phyloP scores from a whole-genome alignment of 106 monocot genomes.

The Allium sativum region DNA sequence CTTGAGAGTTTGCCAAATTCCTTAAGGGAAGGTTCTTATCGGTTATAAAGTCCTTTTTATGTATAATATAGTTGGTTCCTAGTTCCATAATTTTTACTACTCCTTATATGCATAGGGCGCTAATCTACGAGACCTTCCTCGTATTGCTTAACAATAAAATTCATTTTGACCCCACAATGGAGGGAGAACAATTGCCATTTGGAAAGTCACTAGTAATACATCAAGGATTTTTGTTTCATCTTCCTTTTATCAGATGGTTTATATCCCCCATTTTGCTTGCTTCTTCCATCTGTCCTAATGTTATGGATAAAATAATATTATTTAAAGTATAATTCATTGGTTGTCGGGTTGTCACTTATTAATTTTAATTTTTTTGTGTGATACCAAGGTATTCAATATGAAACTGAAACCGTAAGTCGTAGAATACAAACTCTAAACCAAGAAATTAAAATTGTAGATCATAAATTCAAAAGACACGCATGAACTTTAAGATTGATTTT shows the following conservation, averaged over 20 bases:
- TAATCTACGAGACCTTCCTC: constrained; percentile 79
- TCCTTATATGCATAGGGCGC: constrained; percentile 51
- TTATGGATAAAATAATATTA: too few relatives aligned
- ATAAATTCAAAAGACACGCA: too few relatives aligned
- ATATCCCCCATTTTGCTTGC: too few relatives aligned
- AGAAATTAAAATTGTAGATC: too few relatives aligned
- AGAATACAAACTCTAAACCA: too few relatives aligned
- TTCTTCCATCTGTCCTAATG: too few relatives aligned
- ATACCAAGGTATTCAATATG: too few relatives aligned
- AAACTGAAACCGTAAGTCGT: too few relatives aligned
- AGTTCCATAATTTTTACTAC: background rate
- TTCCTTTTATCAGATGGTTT: background rate
- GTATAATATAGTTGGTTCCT: background rate
- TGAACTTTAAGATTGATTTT: too few relatives aligned
- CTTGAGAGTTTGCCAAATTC: constrained; percentile 61
- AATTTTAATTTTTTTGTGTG: too few relatives aligned
- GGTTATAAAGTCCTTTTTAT: background rate
- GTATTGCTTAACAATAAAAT: constrained; percentile 55
- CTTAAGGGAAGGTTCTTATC: constrained; percentile 53
- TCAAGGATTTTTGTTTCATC: background rate
- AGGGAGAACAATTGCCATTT: constrained; percentile 49
- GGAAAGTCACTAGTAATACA: constrained; percentile 59
- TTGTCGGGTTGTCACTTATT: too few relatives aligned
- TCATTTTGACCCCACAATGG: constrained; percentile 42
- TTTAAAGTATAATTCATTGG: too few relatives aligned